Evolutionary conservation across 176 grass and related monocot species (phyloP), one percentile per base, ranked within the genome.

Genomic region (Hsuehochloa calcarea): DNA sequence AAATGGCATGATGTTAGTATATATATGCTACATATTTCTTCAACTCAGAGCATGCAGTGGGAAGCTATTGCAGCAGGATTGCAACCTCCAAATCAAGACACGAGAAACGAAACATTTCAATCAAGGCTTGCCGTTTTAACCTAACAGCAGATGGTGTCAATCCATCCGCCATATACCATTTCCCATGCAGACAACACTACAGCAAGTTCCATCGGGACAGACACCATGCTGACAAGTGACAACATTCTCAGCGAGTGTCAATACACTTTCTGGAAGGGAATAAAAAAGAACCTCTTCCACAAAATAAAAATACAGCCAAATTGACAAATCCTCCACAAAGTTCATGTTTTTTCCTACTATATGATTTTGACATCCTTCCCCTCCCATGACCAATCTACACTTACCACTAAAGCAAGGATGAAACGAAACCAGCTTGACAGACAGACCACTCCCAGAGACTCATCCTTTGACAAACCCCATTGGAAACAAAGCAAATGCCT

Each of bases 381-480:
- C 0, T 68, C 80, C 74, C 38, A 82, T 10, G 47, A 67, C 49
- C 43, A 78, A 49, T 56, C 66, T 79, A 79, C 47, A 84, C 37
- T 26, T 73, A 55, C 72, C 86, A 52, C 29, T n/a, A 50, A 66
- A 49, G 40, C 76, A 62, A 75, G 83, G 72, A 58, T 44, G 72
- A 63, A 38, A 81, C 22, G n/a, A 15, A 86, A 55, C 82, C 70
- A 60, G 12, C 74, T 74, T 54, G 26, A 72, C 68, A 16, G 83
- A 52, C 70, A 17, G 25, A 82, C 62, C 52, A 79, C 80, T 74
- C 74, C 74, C 31, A 26, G 17, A 90, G 46, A 83, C 59, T 72
- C 84, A 84, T 90, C 60, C 69, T 31, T 82, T 17, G 31, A 90
- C 59, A 79, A 37, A 65, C 80, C 35, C 40, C 74, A 37, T 51